Conservation (phyloP, 1,139 yeast species). For the Yamadazyma aaseri region DNA sequence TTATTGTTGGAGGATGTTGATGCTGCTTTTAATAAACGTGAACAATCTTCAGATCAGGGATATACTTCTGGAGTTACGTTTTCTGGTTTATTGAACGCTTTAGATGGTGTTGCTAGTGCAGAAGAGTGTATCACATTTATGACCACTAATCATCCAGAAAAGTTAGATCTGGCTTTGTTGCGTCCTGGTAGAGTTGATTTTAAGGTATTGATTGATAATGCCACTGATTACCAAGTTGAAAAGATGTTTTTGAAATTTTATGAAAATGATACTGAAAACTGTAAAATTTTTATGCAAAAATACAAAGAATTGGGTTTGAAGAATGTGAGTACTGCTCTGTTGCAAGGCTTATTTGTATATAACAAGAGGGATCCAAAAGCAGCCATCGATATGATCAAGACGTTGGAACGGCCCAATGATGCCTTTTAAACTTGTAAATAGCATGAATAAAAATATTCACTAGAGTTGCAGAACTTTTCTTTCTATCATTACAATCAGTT, state of each 20-base stretch:
- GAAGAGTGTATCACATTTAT: slow-evolving; percentile 95
- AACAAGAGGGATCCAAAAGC: slow-evolving; percentile 80
- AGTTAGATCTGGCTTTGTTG: slow-evolving; percentile 77
- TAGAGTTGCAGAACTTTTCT: too few relatives aligned
- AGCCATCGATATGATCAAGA: slow-evolving; percentile 66
- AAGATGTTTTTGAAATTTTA: slow-evolving; percentile 88
- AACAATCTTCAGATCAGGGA: slow-evolving; percentile 74
- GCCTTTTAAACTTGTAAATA: slow-evolving; percentile 22
- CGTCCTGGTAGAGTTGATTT: slow-evolving; percentile 95
- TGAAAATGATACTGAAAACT: slow-evolving; percentile 58
- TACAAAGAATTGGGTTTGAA: slow-evolving; percentile 52
- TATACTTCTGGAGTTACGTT: slow-evolving; percentile 86
- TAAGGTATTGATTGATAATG: slow-evolving; percentile 80
- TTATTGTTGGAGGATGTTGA: slow-evolving; percentile 89
- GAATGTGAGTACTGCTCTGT: slow-evolving; percentile 82
- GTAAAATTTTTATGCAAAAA: slow-evolving; percentile 59
- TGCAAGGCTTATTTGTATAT: slow-evolving; percentile 93
- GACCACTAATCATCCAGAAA: slow-evolving; percentile 98
- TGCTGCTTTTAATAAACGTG: slow-evolving; percentile 88
- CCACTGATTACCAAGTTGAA: slow-evolving; percentile 73
- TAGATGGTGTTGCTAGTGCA: slow-evolving; percentile 98
- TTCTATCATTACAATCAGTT: too few relatives aligned
- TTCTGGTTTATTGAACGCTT: slow-evolving; percentile 87
- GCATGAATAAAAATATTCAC: too few relatives aligned
- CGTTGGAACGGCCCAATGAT: slow-evolving; percentile 33